phyloP scores from a whole-genome alignment of 2,329 filamentous ascomycete species.

The Lasiodiplodia sp. region DNA sequence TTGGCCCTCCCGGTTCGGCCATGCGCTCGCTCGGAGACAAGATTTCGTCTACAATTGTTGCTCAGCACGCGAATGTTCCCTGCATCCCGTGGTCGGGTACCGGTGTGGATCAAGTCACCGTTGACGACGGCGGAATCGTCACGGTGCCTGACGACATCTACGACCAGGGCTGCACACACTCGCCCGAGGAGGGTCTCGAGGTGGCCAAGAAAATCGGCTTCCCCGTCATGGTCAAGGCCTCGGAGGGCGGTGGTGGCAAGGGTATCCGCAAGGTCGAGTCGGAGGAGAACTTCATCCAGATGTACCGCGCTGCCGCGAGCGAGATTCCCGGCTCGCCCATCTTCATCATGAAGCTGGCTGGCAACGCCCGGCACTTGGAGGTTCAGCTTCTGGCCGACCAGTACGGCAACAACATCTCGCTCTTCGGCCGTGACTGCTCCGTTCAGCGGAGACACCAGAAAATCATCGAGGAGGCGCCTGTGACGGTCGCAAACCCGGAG shows the following conservation, averaged over 20 bases:
- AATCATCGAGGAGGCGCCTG: slow-evolving; percentile 98
- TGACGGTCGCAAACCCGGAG: slow-evolving; percentile 87
- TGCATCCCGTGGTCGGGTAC: slow-evolving; percentile 99
- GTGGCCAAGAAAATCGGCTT: slow-evolving; percentile 93
- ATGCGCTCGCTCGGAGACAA: slow-evolving; percentile 99
- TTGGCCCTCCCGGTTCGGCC: slow-evolving; percentile 94
- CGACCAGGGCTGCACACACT: slow-evolving; percentile 86
- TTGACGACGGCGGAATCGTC: slow-evolving; percentile 86
- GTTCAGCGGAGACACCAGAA: slow-evolving; percentile 99
- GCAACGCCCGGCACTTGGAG: slow-evolving; percentile 94
- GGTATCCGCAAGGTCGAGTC: slow-evolving; percentile 94
- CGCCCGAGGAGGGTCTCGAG: slow-evolving; percentile 86
- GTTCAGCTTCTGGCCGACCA: slow-evolving; percentile 97
- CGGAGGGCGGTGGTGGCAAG: slow-evolving; percentile 98
- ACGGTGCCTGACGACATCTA: slow-evolving; percentile 89
- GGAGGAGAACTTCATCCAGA: slow-evolving; percentile 81
- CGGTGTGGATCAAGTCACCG: slow-evolving; percentile 79
- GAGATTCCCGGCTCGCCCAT: slow-evolving; percentile 99
- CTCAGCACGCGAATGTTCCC: slow-evolving; percentile 93
- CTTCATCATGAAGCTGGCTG: slow-evolving; percentile 99
- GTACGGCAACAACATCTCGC: slow-evolving; percentile 99
- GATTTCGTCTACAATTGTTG: slow-evolving; percentile 98
- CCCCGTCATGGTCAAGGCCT: slow-evolving; percentile 99
- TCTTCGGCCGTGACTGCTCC: slow-evolving; percentile 98
- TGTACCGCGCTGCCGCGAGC: slow-evolving; percentile 95